These are phyloP conservation scores for Leptoxyphium fumago DNA, from an alignment of 2,329 filamentous ascomycete genomes.

Conservation along the genomic window DNA sequence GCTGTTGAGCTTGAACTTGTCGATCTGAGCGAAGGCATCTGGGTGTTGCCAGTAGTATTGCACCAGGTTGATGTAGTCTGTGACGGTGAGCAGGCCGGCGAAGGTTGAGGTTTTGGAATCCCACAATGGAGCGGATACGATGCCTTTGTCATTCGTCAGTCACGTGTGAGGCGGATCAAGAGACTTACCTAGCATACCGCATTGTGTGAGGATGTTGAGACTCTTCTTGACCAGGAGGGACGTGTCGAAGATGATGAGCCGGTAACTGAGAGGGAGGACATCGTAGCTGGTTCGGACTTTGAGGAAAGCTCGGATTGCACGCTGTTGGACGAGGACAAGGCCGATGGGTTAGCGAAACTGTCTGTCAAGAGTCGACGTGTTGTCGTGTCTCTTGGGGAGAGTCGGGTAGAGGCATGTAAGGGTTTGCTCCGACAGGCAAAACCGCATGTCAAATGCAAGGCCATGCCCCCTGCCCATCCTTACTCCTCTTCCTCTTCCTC, in stretches of 20 bases:
- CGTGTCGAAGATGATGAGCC: conserved; percentile 90
- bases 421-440: not conserved
- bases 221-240: conserved; percentile 94
- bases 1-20: conserved; percentile 85
- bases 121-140: conserved; percentile 95
- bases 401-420: not conserved
- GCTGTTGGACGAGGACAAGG: conserved; percentile 34
- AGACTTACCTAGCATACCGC: conserved; percentile 44
- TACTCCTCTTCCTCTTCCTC: no score
- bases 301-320: conserved; percentile 86
- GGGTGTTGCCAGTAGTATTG: conserved; percentile 99
- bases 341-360: conserved; percentile 1
- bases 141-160: conserved; percentile 43
- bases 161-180: not conserved
- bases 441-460: no score
- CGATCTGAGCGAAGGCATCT: conserved; percentile 74
- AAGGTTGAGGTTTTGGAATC: conserved; percentile 87
- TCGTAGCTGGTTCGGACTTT: conserved; percentile 96
- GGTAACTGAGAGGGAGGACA: conserved; percentile 88
- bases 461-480: no score
- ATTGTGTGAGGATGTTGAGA: conserved; percentile 85
- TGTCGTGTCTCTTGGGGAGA: no score
- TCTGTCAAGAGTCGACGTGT: no score
- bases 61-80: conserved; percentile 96
- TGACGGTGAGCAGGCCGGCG: conserved; percentile 84